Evolutionary conservation across 768 basidiomycete species (phyloP).

Genomic region (Rhizopogon salebrosus): DNA sequence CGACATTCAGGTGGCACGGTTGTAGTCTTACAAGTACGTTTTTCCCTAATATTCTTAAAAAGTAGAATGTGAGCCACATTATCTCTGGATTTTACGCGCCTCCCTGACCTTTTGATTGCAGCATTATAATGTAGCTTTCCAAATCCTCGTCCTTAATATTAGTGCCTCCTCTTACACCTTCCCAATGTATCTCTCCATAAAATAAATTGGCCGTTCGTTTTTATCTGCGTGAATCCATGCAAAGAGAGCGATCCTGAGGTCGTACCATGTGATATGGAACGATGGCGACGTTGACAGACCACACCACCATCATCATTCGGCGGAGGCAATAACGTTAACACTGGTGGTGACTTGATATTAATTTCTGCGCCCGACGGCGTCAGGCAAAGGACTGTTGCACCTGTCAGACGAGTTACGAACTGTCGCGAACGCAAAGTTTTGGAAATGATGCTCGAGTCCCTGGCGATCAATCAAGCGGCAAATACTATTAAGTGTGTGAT

Average conservation of each 20-base stretch:
- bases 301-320: neutral
- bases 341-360: neutral
- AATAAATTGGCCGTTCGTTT: neutral
- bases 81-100: no score
- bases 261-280: neutral
- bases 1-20: constrained; percentile 48
- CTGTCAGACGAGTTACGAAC: no score
- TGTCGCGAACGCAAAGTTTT: no score
- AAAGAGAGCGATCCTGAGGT: neutral
- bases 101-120: no score
- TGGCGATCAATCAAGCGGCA: no score
- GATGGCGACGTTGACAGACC: neutral
- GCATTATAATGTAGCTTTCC: neutral
- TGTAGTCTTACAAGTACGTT: no score
- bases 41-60: constrained; percentile 20
- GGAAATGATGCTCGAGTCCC: no score
- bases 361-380: neutral
- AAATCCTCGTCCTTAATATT: neutral
- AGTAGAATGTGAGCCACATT: constrained; percentile 13
- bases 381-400: no score
- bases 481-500: no score
- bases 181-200: neutral
- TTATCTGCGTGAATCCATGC: no score
- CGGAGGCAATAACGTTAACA: no score
- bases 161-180: neutral